These are phyloP conservation scores for Lipomyces anomalus DNA, from an alignment of 805 yeast species.

Conservation along the genomic window DNA sequence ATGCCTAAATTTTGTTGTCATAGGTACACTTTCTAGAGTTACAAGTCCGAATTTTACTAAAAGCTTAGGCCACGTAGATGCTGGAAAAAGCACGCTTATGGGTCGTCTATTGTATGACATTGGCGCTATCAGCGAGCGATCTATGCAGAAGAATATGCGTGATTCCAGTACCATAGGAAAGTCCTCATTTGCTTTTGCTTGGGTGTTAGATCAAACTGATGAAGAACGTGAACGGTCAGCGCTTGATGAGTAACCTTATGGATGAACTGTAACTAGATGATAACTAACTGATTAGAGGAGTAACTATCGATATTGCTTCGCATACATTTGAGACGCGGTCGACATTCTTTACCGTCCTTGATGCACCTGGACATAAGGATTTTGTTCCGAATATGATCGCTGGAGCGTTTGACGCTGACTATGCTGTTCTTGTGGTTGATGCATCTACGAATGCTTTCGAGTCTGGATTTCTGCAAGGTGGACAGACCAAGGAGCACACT, in stretches of 20 bases:
- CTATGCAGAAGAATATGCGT: slow-evolving; percentile 54
- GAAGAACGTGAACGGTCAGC: slow-evolving; percentile 52
- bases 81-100: slow-evolving; percentile 76
- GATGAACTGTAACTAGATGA: neutral
- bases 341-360: slow-evolving; percentile 62
- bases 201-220: slow-evolving; percentile 76
- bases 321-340: slow-evolving; percentile 54
- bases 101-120: slow-evolving; percentile 65
- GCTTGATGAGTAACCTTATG: neutral
- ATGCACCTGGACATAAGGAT: slow-evolving; percentile 81
- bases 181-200: slow-evolving; percentile 74
- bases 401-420: slow-evolving; percentile 61
- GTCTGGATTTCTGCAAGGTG: slow-evolving; percentile 58
- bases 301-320: slow-evolving; percentile 71
- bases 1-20: slow-evolving; percentile 64
- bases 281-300: slow-evolving; percentile 45
- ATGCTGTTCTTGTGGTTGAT: slow-evolving; percentile 69
- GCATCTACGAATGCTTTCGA: slow-evolving; percentile 62
- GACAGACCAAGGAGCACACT: slow-evolving; percentile 77
- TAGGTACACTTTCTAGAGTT: slow-evolving; percentile 42
- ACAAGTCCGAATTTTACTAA: slow-evolving; percentile 1
- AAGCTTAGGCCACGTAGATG: slow-evolving; percentile 61
- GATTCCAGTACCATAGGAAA: slow-evolving; percentile 67
- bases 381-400: slow-evolving; percentile 83
- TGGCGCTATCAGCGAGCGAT: slow-evolving; percentile 59